phyloP scores from a whole-genome alignment of 805 yeast species.

The Yamadazyma tumulicola region DNA sequence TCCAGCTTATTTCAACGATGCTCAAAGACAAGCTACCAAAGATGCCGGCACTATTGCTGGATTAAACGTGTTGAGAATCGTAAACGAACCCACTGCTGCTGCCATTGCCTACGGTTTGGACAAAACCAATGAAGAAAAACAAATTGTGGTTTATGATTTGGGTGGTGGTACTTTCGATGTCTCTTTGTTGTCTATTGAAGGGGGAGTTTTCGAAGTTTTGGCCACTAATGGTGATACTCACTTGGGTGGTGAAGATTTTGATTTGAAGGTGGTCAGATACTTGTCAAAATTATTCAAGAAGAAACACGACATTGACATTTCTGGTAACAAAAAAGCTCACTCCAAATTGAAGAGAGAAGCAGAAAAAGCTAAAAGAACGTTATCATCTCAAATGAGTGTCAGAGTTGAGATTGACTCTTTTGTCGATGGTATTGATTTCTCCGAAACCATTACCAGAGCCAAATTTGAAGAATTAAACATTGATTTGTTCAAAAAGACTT shows the following conservation, averaged over 20 bases:
- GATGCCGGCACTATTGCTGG: conserved; percentile 98
- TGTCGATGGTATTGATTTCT: conserved; percentile 47
- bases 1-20: conserved; percentile 96
- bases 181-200: conserved; percentile 58
- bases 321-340: conserved; percentile 40
- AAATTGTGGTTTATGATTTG: conserved; percentile 46
- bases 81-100: conserved; percentile 89
- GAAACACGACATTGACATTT: conserved; percentile 42
- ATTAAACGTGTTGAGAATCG: conserved; percentile 88
- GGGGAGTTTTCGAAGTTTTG: conserved; percentile 47
- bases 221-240: conserved; percentile 51
- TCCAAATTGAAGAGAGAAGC: conserved; percentile 47
- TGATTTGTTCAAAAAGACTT: conserved; percentile 43
- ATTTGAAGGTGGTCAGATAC: conserved; percentile 42
- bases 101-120: conserved; percentile 61
- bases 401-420: conserved; percentile 44
- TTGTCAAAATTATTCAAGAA: conserved; percentile 42
- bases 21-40: conserved; percentile 98
- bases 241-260: conserved; percentile 51
- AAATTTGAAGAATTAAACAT: conserved; percentile 47
- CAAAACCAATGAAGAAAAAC: conserved; percentile 57
- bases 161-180: conserved; percentile 72
- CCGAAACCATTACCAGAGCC: conserved; percentile 45
- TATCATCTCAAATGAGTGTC: conserved; percentile 53
- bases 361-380: conserved; percentile 48